These are phyloP conservation scores for peach (Prunus persica) DNA, from an alignment of 306 rosid species.

Conservation along the genomic window DNA sequence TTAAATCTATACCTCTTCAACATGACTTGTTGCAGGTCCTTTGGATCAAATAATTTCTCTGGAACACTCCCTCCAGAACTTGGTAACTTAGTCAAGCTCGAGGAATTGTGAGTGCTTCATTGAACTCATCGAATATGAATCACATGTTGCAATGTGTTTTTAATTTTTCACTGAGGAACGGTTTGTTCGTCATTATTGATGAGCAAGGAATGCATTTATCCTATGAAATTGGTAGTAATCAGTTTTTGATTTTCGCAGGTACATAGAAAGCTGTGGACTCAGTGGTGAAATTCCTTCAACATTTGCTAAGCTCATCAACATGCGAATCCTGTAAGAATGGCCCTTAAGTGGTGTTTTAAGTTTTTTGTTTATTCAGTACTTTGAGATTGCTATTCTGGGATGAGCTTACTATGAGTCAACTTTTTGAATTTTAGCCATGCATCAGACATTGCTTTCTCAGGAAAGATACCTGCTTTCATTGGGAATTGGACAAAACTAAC, in stretches of 20 bases:
- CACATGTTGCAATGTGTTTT: not conserved
- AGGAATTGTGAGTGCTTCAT: constrained; percentile 4
- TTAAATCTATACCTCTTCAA: not conserved
- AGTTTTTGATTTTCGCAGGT: constrained; percentile 8
- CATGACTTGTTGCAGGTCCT: constrained; percentile 5
- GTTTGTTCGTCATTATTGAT: not conserved
- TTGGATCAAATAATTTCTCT: constrained; percentile 27
- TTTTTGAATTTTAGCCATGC: constrained; percentile 11
- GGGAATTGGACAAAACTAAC: constrained; percentile 31
- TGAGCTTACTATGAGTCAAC: not conserved
- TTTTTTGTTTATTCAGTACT: not conserved
- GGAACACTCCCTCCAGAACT: constrained; percentile 29
- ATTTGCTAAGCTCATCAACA: constrained; percentile 19
- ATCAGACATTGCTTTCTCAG: constrained; percentile 22
- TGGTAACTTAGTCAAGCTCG: constrained; percentile 23
- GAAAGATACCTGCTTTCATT: constrained; percentile 28
- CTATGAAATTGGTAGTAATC: not conserved
- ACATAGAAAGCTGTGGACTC: constrained; percentile 10
- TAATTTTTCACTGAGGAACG: too few species aligned
- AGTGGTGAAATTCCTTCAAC: constrained; percentile 29
- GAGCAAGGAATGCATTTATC: not conserved
- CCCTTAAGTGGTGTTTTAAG: too few species aligned
- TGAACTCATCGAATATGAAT: not conserved
- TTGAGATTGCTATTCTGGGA: not conserved
- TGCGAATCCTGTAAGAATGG: constrained; percentile 10